Percentiles rank a stretch among this genome's conserved stretches.
Conservation (phyloP, 169 alveolate species). For the Plasmodium gallinaceum region DNA sequence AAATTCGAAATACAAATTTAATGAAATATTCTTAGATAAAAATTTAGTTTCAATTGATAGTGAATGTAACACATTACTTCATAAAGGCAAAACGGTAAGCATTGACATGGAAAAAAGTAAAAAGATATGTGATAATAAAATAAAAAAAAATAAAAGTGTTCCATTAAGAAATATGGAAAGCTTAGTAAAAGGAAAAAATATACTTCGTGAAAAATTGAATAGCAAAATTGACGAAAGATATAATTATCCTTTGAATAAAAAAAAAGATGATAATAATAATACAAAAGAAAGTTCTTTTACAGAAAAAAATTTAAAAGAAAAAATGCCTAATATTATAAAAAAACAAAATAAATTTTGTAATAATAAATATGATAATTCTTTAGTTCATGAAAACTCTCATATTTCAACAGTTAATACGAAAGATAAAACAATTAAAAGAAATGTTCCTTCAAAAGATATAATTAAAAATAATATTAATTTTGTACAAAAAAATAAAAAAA, state of each 20-base stretch:
- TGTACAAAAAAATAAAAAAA: slow-evolving; percentile 24
- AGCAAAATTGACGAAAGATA: background rate
- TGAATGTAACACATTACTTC: too few species aligned
- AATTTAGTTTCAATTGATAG: too few species aligned
- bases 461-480: background rate
- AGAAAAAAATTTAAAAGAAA: background rate
- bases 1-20: too few species aligned
- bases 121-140: background rate
- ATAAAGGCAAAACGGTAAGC: too few species aligned
- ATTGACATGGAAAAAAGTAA: background rate
- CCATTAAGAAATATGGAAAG: background rate
- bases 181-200: background rate
- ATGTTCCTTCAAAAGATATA: slow-evolving; percentile 3
- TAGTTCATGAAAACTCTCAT: background rate
- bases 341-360: background rate
- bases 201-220: background rate
- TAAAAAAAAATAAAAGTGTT: background rate
- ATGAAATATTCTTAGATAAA: too few species aligned
- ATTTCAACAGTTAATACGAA: background rate
- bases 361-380: background rate
- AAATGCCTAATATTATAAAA: background rate
- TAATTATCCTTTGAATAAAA: background rate
- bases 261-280: background rate
- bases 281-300: background rate
- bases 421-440: background rate